Conservation (phyloP, 2,329 filamentous ascomycete species). For the Podosphaera xanthii region DNA sequence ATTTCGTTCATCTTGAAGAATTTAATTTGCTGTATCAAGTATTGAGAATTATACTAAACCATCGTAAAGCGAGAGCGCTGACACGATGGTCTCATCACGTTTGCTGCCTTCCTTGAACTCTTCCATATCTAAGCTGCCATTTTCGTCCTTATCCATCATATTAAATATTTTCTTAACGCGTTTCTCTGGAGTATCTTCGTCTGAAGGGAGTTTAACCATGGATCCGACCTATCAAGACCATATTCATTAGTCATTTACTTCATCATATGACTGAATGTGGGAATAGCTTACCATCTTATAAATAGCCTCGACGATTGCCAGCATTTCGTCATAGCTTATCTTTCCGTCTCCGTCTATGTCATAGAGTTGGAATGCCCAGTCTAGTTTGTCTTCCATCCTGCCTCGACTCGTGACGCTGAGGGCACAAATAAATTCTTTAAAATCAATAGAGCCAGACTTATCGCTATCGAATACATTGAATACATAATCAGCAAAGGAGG, state of each 20-base stretch:
- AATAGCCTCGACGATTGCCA: slow-evolving; percentile 94
- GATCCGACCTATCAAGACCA: slow-evolving; percentile 54
- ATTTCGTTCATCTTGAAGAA: no score
- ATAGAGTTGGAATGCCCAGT: slow-evolving; percentile 98
- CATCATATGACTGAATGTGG: neutral
- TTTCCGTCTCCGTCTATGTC: slow-evolving; percentile 98
- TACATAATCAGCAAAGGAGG: slow-evolving; percentile 93
- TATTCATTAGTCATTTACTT: neutral
- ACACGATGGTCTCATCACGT: slow-evolving; percentile 96
- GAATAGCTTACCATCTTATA: slow-evolving; percentile 78
- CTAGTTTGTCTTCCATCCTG: slow-evolving; percentile 98
- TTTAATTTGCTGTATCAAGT: no score
- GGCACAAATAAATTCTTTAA: slow-evolving; percentile 98
- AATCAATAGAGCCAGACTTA: slow-evolving; percentile 93
- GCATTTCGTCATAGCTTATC: slow-evolving; percentile 98
- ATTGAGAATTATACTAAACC: slow-evolving; percentile 47
- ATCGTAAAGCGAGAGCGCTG: slow-evolving; percentile 85
- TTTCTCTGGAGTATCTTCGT: slow-evolving; percentile 98
- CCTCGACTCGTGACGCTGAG: slow-evolving; percentile 89
- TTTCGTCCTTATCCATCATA: slow-evolving; percentile 99
- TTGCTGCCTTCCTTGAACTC: slow-evolving; percentile 99
- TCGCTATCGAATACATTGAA: slow-evolving; percentile 98
- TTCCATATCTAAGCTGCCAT: slow-evolving; percentile 84
- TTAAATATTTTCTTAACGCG: slow-evolving; percentile 93
- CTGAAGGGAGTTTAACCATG: slow-evolving; percentile 96